These are phyloP conservation scores for Taphrina flavorubra DNA, from an alignment of 1,139 yeast genomes.

Conservation along the genomic window DNA sequence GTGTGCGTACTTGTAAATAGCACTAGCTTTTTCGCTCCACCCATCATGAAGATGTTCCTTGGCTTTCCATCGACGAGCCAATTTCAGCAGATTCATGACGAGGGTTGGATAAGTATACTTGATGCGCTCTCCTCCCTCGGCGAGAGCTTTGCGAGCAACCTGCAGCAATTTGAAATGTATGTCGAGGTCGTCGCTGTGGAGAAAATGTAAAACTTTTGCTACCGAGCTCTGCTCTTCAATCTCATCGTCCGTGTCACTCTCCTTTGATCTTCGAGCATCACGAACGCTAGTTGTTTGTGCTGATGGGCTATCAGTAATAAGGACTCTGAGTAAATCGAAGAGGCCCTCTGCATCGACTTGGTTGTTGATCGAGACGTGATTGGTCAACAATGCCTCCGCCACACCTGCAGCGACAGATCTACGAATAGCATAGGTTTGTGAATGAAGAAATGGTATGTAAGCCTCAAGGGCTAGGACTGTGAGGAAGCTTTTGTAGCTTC, in stretches of 20 bases:
- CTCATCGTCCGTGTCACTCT: constrained; percentile 48
- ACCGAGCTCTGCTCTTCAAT: constrained; percentile 68
- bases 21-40: constrained; percentile 54
- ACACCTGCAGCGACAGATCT: constrained; percentile 53
- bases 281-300: constrained; percentile 42
- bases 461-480: constrained; percentile 52
- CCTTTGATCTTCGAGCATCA: constrained; percentile 45
- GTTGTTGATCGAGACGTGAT: constrained; percentile 48
- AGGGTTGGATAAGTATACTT: constrained; percentile 77
- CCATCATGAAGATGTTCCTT: constrained; percentile 48
- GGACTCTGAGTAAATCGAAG: constrained; percentile 53
- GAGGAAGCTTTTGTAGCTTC: constrained; percentile 52
- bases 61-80: constrained; percentile 59
- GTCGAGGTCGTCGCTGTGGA: constrained; percentile 60
- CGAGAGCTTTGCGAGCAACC: constrained; percentile 61
- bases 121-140: constrained; percentile 62
- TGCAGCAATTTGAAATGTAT: constrained; percentile 62
- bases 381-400: constrained; percentile 50
- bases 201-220: constrained; percentile 70
- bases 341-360: constrained; percentile 53
- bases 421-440: constrained; percentile 53
- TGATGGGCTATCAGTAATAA: constrained; percentile 49
- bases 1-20: constrained; percentile 75
- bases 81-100: constrained; percentile 63
- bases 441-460: constrained; percentile 52